Evolutionary conservation across 345 rosid species (phyloP).

Genomic region (Populus pruinosa): DNA sequence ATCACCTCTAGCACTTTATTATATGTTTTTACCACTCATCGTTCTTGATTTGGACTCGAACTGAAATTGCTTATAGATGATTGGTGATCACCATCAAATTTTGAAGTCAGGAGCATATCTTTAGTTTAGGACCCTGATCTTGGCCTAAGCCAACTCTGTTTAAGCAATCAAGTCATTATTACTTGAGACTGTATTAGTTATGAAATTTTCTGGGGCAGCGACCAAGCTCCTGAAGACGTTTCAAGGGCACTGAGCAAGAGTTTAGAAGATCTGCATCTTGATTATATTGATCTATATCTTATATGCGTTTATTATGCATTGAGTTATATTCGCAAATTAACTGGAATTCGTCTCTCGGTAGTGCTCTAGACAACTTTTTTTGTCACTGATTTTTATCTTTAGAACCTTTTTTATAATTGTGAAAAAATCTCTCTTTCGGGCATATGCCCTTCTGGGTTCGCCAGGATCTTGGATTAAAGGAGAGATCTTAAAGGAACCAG

Average conservation of each 20-base stretch:
- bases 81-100: not conserved
- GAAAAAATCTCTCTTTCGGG: conserved; percentile 23
- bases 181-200: not conserved
- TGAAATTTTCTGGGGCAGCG: conserved; percentile 42
- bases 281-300: conserved; percentile 51
- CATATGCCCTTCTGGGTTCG: conserved; percentile 56
- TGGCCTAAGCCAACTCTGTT: not conserved
- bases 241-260: conserved; percentile 39
- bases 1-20: conserved; percentile 44
- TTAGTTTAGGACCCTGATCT: not conserved
- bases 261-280: conserved; percentile 48
- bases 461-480: conserved; percentile 60
- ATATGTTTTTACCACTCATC: not conserved
- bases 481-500: conserved; percentile 48
- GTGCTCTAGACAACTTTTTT: not conserved
- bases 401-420: not conserved
- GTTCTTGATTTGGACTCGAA: not conserved
- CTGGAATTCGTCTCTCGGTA: conserved; percentile 54
- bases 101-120: not conserved
- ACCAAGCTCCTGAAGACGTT: conserved; percentile 53
- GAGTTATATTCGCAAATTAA: conserved; percentile 23
- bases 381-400: not conserved
- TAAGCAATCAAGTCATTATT: not conserved
- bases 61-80: not conserved
- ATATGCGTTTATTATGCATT: conserved; percentile 19